A percentile compares a stretch with the other conserved stretches of the same genome.
These are phyloP conservation scores for Sporobolus alterniflorus DNA, from an alignment of 202 grass and related monocot species.

Conservation along the genomic window DNA sequence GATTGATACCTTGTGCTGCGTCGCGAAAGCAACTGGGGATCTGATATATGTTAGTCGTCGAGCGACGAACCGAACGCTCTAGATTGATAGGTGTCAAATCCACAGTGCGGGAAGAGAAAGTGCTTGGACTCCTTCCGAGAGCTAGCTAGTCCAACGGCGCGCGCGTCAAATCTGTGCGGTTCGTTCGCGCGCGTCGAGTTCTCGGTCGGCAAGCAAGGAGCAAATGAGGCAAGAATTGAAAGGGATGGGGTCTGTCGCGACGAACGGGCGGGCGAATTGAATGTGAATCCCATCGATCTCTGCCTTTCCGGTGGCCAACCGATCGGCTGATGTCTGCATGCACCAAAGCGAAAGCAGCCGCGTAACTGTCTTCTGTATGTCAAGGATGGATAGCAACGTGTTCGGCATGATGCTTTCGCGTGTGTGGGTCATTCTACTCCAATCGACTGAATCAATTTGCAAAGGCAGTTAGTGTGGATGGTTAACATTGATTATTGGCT, in stretches of 20 bases:
- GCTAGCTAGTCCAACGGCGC: conserved; percentile 12
- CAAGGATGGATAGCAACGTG: neutral
- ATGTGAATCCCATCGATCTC: neutral
- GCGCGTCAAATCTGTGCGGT: conserved; percentile 33
- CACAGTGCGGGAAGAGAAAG: neutral
- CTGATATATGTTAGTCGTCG: neutral
- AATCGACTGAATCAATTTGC: neutral
- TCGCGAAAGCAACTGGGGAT: conserved; percentile 52
- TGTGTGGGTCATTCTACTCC: neutral
- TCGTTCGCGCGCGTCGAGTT: conserved; percentile 29
- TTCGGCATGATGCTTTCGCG: neutral
- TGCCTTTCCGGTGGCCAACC: conserved; percentile 4
- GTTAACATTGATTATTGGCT: conserved; percentile 34
- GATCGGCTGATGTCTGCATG: conserved; percentile 7
- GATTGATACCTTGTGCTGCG: conserved; percentile 36
- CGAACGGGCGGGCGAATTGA: neutral
- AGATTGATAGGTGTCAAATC: conserved; percentile 6
- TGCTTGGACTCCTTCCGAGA: neutral
- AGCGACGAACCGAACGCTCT: neutral
- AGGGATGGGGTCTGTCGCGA: conserved; percentile 11
- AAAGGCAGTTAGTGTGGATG: neutral
- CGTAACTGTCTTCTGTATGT: neutral
- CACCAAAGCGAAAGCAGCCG: too few relatives aligned
- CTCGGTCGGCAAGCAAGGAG: conserved; percentile 56
- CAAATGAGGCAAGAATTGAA: conserved; percentile 24